Percentiles rank a stretch among this genome's conserved stretches.
Conservation (phyloP, 2,329 filamentous ascomycete genomes). For the Penicillium sp. region DNA sequence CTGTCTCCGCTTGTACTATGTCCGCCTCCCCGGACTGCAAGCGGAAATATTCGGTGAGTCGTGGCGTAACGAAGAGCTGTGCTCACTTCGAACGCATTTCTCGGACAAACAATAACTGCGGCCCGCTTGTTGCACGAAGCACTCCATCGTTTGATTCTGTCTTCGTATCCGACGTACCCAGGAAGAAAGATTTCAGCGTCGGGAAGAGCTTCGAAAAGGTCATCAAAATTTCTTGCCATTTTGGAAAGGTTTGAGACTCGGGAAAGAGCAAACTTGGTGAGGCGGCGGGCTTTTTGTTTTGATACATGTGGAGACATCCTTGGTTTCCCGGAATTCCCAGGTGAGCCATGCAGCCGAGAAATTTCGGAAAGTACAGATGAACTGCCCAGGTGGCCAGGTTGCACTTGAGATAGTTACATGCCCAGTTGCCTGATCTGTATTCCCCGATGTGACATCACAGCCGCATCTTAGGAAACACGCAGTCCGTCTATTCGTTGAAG, state of each 20-base stretch:
- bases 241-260: neutral
- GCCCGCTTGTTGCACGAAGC: conserved; percentile 3
- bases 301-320: too few relatives aligned
- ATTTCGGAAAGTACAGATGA: too few relatives aligned
- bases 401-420: too few relatives aligned
- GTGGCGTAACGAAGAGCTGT: conserved; percentile 1
- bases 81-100: conserved; percentile 1
- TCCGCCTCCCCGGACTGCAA: conserved; percentile 2
- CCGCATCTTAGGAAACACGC: too few relatives aligned
- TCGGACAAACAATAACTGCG: conserved; percentile 11
- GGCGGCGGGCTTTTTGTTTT: neutral
- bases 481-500: too few relatives aligned
- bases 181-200: neutral
- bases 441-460: too few relatives aligned
- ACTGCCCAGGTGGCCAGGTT: too few relatives aligned
- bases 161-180: neutral
- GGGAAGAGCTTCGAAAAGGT: neutral
- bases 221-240: neutral
- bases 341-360: too few relatives aligned
- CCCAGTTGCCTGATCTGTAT: too few relatives aligned
- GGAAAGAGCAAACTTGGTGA: neutral
- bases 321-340: too few relatives aligned
- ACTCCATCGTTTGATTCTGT: neutral
- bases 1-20: conserved; percentile 2
- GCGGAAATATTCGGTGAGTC: neutral